These are phyloP conservation scores for Colletotrichum gloeosporioides DNA, from an alignment of 2,329 filamentous ascomycete species.

Conservation along the genomic window DNA sequence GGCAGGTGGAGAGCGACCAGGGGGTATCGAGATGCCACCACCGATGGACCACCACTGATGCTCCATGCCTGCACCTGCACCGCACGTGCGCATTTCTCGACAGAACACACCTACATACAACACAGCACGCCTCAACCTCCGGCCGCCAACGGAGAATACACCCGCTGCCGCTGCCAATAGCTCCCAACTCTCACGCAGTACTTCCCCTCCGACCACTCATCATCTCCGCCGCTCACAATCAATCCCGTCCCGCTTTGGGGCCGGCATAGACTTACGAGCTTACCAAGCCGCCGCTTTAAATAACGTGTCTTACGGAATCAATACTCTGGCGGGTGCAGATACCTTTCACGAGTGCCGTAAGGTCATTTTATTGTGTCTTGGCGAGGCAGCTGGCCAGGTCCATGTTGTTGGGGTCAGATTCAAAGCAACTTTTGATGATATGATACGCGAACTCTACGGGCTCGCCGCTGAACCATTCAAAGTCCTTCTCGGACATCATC, in stretches of 20 bases:
- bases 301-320: conserved; percentile 1
- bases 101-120: neutral
- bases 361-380: neutral
- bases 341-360: neutral
- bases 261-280: neutral
- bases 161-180: neutral
- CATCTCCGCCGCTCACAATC: neutral
- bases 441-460: neutral
- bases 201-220: neutral
- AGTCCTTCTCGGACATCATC: neutral
- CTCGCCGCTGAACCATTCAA: neutral
- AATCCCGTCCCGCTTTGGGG: neutral
- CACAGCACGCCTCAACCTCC: neutral
- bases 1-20: conserved; percentile 2
- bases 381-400: neutral
- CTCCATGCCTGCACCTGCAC: neutral
- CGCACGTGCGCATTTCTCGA: conserved; percentile 1
- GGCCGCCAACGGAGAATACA: neutral
- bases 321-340: neutral
- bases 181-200: neutral
- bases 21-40: neutral
- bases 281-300: conserved; percentile 4
- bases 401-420: neutral
- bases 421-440: neutral
- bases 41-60: neutral